These are phyloP conservation scores for Phytophthora idaei DNA, from an alignment of 352 stramenopile species.

Conservation along the genomic window DNA sequence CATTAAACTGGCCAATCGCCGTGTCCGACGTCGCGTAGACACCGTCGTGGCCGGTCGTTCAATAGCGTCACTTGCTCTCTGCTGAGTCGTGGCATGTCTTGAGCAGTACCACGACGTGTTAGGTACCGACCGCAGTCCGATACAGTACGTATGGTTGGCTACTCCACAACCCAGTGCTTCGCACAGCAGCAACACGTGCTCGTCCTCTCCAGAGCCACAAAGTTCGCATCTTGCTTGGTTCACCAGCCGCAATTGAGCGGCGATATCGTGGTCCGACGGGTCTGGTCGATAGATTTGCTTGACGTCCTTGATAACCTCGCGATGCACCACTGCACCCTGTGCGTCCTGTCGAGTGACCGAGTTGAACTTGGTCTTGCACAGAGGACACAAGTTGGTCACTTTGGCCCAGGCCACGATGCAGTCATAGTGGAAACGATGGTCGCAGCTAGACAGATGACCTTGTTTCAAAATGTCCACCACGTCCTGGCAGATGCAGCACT, in stretches of 20 bases:
- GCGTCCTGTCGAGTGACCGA: conserved; percentile 49
- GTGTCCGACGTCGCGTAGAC: conserved; percentile 61
- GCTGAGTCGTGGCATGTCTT: conserved; percentile 40
- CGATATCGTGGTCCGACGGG: conserved; percentile 65
- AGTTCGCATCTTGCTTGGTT: conserved; percentile 74
- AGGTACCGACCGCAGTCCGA: conserved; percentile 62
- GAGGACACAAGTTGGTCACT: conserved; percentile 83
- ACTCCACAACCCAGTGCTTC: conserved; percentile 67
- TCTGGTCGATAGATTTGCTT: conserved; percentile 76
- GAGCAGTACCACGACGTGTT: conserved; percentile 77
- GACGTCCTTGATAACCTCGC: conserved; percentile 45
- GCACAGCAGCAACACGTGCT: conserved; percentile 83
- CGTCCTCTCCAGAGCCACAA: conserved; percentile 78
- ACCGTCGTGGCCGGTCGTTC: conserved; percentile 59
- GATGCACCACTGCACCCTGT: conserved; percentile 41
- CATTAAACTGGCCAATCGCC: conserved; percentile 77
- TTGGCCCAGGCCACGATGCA: conserved; percentile 85
- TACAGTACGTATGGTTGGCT: conserved; percentile 79
- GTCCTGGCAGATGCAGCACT: conserved; percentile 89
- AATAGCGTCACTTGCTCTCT: conserved; percentile 64
- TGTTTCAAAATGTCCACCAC: conserved; percentile 55
- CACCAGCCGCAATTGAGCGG: conserved; percentile 68
- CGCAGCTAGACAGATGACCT: conserved; percentile 63
- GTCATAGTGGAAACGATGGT: conserved; percentile 87
- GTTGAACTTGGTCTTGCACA: conserved; percentile 84